phyloP scores from a whole-genome alignment of 345 rosid genomes.

The Moricandia moricandioides region DNA sequence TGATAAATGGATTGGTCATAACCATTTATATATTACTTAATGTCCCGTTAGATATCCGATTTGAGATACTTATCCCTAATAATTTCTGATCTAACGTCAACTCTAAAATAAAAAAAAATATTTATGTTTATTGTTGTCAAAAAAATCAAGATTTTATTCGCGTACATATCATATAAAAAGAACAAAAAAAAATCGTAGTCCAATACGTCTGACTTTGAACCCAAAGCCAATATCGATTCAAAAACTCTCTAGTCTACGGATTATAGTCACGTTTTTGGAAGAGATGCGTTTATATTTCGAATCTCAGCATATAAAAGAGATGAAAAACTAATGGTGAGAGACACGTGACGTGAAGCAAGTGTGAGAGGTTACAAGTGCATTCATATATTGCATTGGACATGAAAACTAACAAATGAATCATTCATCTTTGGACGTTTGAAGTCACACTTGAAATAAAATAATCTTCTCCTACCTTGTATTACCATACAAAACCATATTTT shows the following conservation, averaged over 20 bases:
- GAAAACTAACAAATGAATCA: not conserved
- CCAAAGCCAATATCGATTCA: not conserved
- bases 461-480: not conserved
- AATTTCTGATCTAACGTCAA: too few relatives aligned
- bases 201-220: not conserved
- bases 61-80: too few relatives aligned
- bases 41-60: too few relatives aligned
- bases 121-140: too few relatives aligned
- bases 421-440: not conserved
- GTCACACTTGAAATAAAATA: not conserved
- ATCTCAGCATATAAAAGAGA: slow-evolving; percentile 7
- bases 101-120: too few relatives aligned
- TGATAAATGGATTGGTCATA: too few relatives aligned
- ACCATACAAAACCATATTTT: not conserved
- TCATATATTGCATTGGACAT: slow-evolving; percentile 1
- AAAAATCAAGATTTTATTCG: not conserved
- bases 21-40: too few relatives aligned
- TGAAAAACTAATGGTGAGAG: slow-evolving; percentile 5
- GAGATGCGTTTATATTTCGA: slow-evolving; percentile 6
- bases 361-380: slow-evolving; percentile 7
- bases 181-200: not conserved
- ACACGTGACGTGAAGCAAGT: slow-evolving; percentile 12
- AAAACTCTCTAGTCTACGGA: not conserved
- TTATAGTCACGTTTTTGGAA: slow-evolving; percentile 4
- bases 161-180: not conserved